Conservation (phyloP, 495 filamentous ascomycete genomes). For the Stereocaulon alpinum region DNA sequence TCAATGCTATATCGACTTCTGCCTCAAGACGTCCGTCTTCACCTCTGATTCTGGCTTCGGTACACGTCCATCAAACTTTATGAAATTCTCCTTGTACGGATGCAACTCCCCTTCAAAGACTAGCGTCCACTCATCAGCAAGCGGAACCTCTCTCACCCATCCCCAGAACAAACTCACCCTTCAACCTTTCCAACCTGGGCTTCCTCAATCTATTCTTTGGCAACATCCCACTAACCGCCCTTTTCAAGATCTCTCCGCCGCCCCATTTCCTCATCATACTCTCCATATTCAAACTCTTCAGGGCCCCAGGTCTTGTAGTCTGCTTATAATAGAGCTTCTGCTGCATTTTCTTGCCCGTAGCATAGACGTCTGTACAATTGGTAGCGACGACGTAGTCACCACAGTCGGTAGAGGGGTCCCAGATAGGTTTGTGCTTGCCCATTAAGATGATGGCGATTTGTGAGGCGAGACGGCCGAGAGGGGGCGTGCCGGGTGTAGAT, state of each 20-base stretch:
- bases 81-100: slow-evolving; percentile 82
- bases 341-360: slow-evolving; percentile 80
- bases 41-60: slow-evolving; percentile 35
- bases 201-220: slow-evolving; percentile 91
- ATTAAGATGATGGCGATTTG: slow-evolving; percentile 86
- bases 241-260: slow-evolving; percentile 83
- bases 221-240: slow-evolving; percentile 92
- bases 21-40: slow-evolving; percentile 25
- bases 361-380: slow-evolving; percentile 74
- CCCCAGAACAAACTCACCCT: slow-evolving; percentile 45
- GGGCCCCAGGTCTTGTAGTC: slow-evolving; percentile 76
- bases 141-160: neutral
- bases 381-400: slow-evolving; percentile 97
- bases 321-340: slow-evolving; percentile 95
- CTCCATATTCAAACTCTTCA: slow-evolving; percentile 89
- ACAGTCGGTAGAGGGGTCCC: slow-evolving; percentile 90
- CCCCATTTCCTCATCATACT: slow-evolving; percentile 87
- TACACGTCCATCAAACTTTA: slow-evolving; percentile 47
- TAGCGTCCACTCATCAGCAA: slow-evolving; percentile 22
- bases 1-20: slow-evolving; percentile 17
- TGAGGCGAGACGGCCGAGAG: slow-evolving; percentile 82
- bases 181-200: slow-evolving; percentile 75
- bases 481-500: slow-evolving; percentile 36
- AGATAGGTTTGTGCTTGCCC: slow-evolving; percentile 99
- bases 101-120: slow-evolving; percentile 86